Evolutionary conservation across 2,329 filamentous ascomycete species (phyloP).

Genomic region (Ceratocystis eucalypticola): DNA sequence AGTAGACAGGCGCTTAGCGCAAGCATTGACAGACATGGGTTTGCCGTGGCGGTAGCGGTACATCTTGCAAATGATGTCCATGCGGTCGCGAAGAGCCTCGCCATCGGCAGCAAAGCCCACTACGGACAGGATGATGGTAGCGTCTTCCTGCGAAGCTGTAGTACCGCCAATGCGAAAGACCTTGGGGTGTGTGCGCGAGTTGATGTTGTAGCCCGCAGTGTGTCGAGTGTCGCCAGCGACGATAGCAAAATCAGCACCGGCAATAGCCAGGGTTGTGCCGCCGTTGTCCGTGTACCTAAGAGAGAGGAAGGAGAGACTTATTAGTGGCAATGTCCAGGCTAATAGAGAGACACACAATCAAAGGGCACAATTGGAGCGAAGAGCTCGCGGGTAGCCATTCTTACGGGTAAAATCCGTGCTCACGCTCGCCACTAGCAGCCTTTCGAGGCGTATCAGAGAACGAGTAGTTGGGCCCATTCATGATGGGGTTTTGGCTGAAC

Average conservation of each 20-base stretch:
- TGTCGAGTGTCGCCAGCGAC: conserved; percentile 94
- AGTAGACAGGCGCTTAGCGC: conserved; percentile 85
- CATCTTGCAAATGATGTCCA: conserved; percentile 95
- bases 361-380: too few relatives aligned
- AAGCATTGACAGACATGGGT: conserved; percentile 85
- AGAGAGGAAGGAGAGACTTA: conserved; percentile 13
- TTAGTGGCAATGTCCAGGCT: background rate
- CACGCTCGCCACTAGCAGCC: conserved; percentile 39
- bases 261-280: conserved; percentile 88
- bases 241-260: conserved; percentile 87
- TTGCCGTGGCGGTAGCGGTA: conserved; percentile 98
- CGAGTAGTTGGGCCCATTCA: conserved; percentile 57
- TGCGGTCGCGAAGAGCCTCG: conserved; percentile 79
- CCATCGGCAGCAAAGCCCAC: conserved; percentile 95
- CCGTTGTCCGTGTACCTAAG: conserved; percentile 91
- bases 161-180: conserved; percentile 95
- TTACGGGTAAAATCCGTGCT: conserved; percentile 86
- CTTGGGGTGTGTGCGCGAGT: conserved; percentile 88
- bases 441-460: conserved; percentile 46
- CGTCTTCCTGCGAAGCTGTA: conserved; percentile 69
- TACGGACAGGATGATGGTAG: conserved; percentile 79
- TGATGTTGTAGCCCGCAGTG: conserved; percentile 96
- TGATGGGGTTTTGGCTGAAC: conserved; percentile 56
- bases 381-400: conserved; percentile 24
- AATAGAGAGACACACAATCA: background rate